Evolutionary conservation across 805 yeast genomes (phyloP), one percentile per base, ranked within the genome.

Genomic region (Candida pseudoglaebosa): DNA sequence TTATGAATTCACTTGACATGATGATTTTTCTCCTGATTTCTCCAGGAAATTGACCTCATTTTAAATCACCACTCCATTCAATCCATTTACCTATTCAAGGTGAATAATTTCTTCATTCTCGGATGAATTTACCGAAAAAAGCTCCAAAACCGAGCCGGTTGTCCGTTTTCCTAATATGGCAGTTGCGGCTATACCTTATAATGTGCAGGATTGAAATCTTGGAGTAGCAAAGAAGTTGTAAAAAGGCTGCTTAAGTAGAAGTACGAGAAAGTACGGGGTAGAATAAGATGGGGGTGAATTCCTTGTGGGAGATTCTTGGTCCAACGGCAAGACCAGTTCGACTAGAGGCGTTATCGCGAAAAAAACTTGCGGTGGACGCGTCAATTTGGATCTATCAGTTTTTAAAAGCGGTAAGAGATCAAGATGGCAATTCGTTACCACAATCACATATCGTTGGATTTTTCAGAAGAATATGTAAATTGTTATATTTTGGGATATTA

Each of bases 381-480:
- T 91, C 98, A 2, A 93, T 93, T 46, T 93, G 99, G 99, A 84
- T 93, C 39, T 93, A 93, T 56, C 99, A 93, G 59, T 93, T 93
- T 54, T 67, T 93, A 46, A 93, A 91, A 57, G 98, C 98, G 1
- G 95, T 93, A 16, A 73, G 98, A 48, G 95, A 89, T 56, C 64
- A 77, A 28, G 83, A 84, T 21, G 99, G 98, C 5, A 77, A 83
- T 42, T 76, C 86, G 0, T 58, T 90, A 43, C 71, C 75, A 21
- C 84, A 80, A 44, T 82, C 96, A 0, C 99, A 93, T 57, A 78
- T 93, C 14, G 85, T 89, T n/a, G 99, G 99, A 6, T 93, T 93
- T 53, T 91, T 91, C 59, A 66, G 98, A 45, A 72, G 99, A 39
- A 89, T 93, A 12, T 90, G 98, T 64, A 93, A 93, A 51, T 62